Conservation (phyloP, 208 protist genomes). For the Leishmania mexicana region DNA sequence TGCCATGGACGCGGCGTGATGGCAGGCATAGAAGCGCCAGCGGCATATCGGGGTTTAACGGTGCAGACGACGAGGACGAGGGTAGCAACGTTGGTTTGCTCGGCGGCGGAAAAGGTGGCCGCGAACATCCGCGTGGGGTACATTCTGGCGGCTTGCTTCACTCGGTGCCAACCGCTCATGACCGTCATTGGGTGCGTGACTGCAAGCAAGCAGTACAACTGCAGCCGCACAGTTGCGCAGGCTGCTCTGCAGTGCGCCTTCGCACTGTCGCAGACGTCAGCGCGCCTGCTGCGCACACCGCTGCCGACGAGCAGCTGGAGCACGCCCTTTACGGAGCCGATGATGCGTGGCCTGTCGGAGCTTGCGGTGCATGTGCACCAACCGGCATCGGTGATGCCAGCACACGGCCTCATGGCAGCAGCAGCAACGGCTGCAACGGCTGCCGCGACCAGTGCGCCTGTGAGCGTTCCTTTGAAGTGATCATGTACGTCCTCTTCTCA, state of each 20-base stretch:
- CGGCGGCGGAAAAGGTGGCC: neutral
- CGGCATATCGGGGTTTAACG: neutral
- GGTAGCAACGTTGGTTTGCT: neutral
- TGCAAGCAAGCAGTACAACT: constrained; percentile 52
- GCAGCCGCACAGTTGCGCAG: constrained; percentile 46
- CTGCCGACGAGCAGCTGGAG: constrained; percentile 39
- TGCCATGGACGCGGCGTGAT: constrained; percentile 22
- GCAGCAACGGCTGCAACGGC: neutral
- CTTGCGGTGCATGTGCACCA: constrained; percentile 36
- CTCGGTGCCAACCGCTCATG: constrained; percentile 53
- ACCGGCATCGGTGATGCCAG: constrained; percentile 9
- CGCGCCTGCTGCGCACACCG: constrained; percentile 41
- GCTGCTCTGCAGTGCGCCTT: constrained; percentile 57
- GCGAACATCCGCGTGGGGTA: constrained; percentile 53
- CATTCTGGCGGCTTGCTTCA: constrained; percentile 54
- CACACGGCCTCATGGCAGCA: neutral
- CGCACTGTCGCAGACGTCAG: constrained; percentile 56
- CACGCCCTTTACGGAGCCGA: constrained; percentile 57
- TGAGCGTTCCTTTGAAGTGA: neutral
- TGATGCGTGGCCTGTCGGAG: constrained; percentile 57
- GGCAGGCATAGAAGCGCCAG: constrained; percentile 29
- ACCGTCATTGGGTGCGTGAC: constrained; percentile 52
- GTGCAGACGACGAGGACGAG: too few relatives aligned
- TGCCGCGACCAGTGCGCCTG: too few relatives aligned
- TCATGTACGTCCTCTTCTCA: constrained; percentile 16